Base-by-base conservation (phyloP, 2,329 filamentous ascomycete species). In the Aureobasidium uvarum region DNA sequence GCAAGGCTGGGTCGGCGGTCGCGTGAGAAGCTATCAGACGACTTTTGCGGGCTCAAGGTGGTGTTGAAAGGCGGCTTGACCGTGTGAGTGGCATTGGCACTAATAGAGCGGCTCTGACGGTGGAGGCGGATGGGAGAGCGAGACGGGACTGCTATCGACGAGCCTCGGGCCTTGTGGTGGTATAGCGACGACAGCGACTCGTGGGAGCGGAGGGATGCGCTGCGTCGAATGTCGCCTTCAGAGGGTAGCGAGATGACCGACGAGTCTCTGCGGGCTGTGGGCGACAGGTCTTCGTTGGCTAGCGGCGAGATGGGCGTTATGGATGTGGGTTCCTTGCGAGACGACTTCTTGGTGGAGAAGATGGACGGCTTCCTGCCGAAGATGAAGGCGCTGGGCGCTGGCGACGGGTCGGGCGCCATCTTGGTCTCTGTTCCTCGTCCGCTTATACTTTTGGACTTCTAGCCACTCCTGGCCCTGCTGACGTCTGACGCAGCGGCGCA, bases 161-260 rank as follows among this genome's bases (percentile, higher is more conserved):
- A 58, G 31, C 52, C 54, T 41, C 66, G 48, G 16, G 52, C 13
- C 39, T 55, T 60, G 59, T 58, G 66, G 36, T 43, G 45, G 33
- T 60, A 51, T 43, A 55, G 16, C 33, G 45, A 54, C 25, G 56
- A 54, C 23, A 68, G 71, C 33, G 70, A 69, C 14, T 69, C 70
- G 67, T 71, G 77, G 58, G 77, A 77, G 66, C 77, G 76, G 33
- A 80, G 72, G n/a, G 77, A 79, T 66, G 76, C 75, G 62, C 74
- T 74, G 39, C 77, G 70, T 36, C 77, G 75, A 67, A 80, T 69
- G 68, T 76, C 73, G 67, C 78, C 67, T 67, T 78, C 77, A 23
- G 64, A 68, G 36, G 71, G 66, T 31, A 75, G 66, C 54, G 70
- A 72, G 33, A 70, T 55, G 56, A 73, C 66, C 59, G 69, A 72